A percentile compares a stretch with the other conserved stretches of the same genome.
Evolutionary conservation across 805 yeast genomes (phyloP).

Genomic region (Candida ascalaphidarum): DNA sequence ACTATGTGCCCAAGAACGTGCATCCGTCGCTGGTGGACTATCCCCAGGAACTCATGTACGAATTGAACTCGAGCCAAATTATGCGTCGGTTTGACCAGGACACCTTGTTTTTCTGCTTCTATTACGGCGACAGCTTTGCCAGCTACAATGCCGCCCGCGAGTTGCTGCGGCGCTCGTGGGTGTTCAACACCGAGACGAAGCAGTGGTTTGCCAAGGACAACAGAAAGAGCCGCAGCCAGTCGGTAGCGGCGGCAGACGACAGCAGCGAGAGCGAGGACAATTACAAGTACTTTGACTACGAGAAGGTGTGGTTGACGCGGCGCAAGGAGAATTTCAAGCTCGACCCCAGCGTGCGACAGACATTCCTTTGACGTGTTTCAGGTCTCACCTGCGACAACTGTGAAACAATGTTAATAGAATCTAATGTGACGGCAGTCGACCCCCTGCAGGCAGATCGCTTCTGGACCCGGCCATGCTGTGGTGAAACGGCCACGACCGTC

Average conservation of each 20-base stretch:
- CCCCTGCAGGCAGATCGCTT: too few species aligned
- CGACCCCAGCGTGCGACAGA: constrained; percentile 20
- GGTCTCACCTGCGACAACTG: too few species aligned
- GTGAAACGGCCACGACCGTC: too few species aligned
- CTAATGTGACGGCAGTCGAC: neutral
- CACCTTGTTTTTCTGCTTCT: constrained; percentile 86
- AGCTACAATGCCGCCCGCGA: constrained; percentile 66
- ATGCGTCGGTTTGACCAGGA: constrained; percentile 73
- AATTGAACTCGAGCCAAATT: constrained; percentile 50
- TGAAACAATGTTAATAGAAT: too few species aligned
- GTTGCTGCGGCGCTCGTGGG: constrained; percentile 75
- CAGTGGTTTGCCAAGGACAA: constrained; percentile 78
- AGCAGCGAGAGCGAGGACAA: constrained; percentile 17
- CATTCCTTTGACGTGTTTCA: too few species aligned
- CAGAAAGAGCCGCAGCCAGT: constrained; percentile 29
- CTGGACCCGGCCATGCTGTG: too few species aligned
- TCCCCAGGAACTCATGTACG: constrained; percentile 78
- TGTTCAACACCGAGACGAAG: constrained; percentile 56
- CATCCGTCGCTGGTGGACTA: constrained; percentile 86
- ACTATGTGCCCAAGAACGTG: constrained; percentile 69
- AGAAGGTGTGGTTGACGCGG: constrained; percentile 44
- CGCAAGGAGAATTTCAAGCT: constrained; percentile 33
- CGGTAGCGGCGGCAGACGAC: constrained; percentile 10
- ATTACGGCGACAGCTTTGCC: constrained; percentile 43
- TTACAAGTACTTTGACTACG: constrained; percentile 83